Evolutionary conservation across 2,329 filamentous ascomycete genomes (phyloP), one percentile per base, ranked within the genome.

Genomic region (Xylariomycetidae sp.): DNA sequence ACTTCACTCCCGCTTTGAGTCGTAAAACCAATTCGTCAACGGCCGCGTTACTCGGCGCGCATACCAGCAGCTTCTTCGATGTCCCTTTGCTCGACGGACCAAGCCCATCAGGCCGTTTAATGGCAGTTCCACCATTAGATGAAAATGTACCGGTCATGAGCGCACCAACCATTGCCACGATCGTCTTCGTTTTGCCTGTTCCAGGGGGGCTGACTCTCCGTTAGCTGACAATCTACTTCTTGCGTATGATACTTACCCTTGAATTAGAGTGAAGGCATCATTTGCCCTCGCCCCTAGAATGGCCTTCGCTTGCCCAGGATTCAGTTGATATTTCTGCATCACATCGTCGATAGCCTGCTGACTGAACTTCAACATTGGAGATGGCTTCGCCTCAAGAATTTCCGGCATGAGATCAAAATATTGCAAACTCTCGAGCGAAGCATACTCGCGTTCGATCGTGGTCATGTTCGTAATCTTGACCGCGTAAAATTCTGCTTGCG

Each of bases 181-280:
- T 98, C 0, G 92, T 98, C 59, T 98, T 98, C 0, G 92, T 98
- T 66, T 98, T 98, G 54, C 90, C 92, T 4, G 92, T 96, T 59
- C 92, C 92, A 2, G 92, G 92, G 31, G 92, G 92, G 35, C 87
- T 82, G 36, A 25, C 34, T 5, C 30, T 48, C 44, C 26, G 57
- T 62, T 56, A 65, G 56, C 38, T 33, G 41, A 37, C 39, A 28
- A 27, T 29, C 14, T 31, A 26, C 22, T 5, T 11, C 16, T 11
- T 3, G 13, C 11, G 22, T 11, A 26, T 16, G 31, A 52, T 9
- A 38, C 68, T 56, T 69, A 82, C 77, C 85, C 92, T 64, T 98
- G 92, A 48, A 98, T 88, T 40, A 98, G 69, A 3, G 92, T 97
- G 54, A 98, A 98, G 0, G 88, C 94, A 61, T 97, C 92, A 48